Evolutionary conservation across 2,329 filamentous ascomycete genomes (phyloP), one percentile per base, ranked within the genome.

Genomic region (Blastomyces parvus): DNA sequence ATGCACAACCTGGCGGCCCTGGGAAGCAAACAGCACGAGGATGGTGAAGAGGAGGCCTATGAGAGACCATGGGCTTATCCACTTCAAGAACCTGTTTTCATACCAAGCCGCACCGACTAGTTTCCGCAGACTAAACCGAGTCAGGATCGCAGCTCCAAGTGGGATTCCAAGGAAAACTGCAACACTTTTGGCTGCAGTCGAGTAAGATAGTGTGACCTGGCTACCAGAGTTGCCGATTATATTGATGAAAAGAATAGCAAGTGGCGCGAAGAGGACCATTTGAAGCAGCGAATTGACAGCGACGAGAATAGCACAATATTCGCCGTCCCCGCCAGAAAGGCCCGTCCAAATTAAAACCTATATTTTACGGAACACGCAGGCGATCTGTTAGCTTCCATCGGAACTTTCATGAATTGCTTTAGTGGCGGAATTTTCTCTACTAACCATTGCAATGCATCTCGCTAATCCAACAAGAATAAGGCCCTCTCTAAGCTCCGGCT

Each of bases 1-100:
- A 67, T 90, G 84, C 0, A 93, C 87, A 1, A 94, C 89, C 59
- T 86, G 85, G 27, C 78, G 77, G 2, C 91, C 90, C 71, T 96
- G 91, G 0, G 87, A 89, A 0, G 89, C 91, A 72, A 96, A 96
- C 1, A 96, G 81, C 0, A 96, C 86, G 7, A 94, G 75, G 68
- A 96, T 94, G 0, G 91, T 96, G 78, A 92, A 96, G 0, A 96
- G 78, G 5, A 97, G 81, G 0, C 91, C 91, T 67, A 96, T 84
- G 1, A 96, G 81, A 0, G 89, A 93, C 81, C 85, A 88, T 0
- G 91, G 91, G 0, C 85, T 83, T 2, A 85, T 79, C 71, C 83
- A 86, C 42, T 82, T 83, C n/a, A 96, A 73, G 72, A 96, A 94
- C 2, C 83, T 79, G 2, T 78, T 72, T 46, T 90, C 81, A 72